These are phyloP conservation scores for Diplotaxis tenuifolia DNA, from an alignment of 345 rosid species.

Conservation along the genomic window DNA sequence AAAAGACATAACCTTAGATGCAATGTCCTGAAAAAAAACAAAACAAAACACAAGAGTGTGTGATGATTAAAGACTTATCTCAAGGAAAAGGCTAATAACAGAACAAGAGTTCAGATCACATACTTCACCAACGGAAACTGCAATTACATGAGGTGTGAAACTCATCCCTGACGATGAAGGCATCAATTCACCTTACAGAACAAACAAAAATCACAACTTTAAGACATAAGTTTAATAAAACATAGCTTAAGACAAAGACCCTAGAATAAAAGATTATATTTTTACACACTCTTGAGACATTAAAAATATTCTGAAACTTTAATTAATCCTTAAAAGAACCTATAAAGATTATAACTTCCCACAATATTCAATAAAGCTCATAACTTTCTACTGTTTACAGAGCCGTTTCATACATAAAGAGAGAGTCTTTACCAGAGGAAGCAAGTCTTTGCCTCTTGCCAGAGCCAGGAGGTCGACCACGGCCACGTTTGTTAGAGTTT, in stretches of 20 bases:
- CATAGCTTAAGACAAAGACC: background rate
- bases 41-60: background rate
- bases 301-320: constrained; percentile 22
- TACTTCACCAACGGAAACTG: constrained; percentile 76
- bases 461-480: constrained; percentile 90
- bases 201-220: background rate
- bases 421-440: constrained; percentile 53
- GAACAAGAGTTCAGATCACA: background rate
- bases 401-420: background rate
- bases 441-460: constrained; percentile 75
- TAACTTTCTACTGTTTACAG: constrained; percentile 2
- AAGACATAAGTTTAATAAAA: background rate
- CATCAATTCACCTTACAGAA: constrained; percentile 33
- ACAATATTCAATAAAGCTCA: background rate
- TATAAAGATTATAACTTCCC: background rate
- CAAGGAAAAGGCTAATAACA: background rate
- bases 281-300: background rate
- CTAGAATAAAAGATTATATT: constrained; percentile 16
- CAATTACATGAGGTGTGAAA: constrained; percentile 76
- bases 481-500: constrained; percentile 68
- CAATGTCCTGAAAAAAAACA: constrained; percentile 38
- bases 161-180: constrained; percentile 69
- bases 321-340: background rate
- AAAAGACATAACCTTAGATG: constrained; percentile 70
- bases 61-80: background rate